Evolutionary conservation across 257 asterid species (phyloP).

Genomic region (Galeopsis tetrahit): DNA sequence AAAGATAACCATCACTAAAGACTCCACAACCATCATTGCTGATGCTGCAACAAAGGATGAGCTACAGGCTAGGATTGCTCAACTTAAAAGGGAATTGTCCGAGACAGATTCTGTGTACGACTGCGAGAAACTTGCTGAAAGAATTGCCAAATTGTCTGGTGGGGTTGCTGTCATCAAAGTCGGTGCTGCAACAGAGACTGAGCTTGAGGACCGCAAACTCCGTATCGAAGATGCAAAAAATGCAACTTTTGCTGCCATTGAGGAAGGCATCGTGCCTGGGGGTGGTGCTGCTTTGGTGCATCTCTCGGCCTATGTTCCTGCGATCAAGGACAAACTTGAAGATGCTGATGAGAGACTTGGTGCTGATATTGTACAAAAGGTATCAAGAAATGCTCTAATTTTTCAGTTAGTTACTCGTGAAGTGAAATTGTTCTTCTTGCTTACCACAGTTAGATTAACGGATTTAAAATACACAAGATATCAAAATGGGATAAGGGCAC

Average conservation of each 20-base stretch:
- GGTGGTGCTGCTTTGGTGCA: conserved; percentile 98
- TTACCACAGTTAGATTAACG: background rate
- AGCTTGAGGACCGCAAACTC: conserved; percentile 95
- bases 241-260: conserved; percentile 98
- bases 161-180: conserved; percentile 98
- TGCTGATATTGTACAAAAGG: conserved; percentile 96
- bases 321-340: conserved; percentile 76
- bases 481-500: no score
- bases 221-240: conserved; percentile 97
- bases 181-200: conserved; percentile 98
- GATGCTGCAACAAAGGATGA: conserved; percentile 98
- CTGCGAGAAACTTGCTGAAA: conserved; percentile 86
- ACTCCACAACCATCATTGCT: conserved; percentile 85
- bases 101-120: conserved; percentile 89
- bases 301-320: conserved; percentile 76
- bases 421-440: background rate
- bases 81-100: conserved; percentile 74
- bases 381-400: conserved; percentile 29
- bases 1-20: conserved; percentile 77
- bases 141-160: conserved; percentile 94
- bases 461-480: background rate
- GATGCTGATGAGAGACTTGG: conserved; percentile 89
- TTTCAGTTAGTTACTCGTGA: background rate
- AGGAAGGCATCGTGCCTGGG: conserved; percentile 98
- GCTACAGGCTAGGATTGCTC: conserved; percentile 85